Base-by-base conservation (phyloP, 441 rosid species). In the Dalechampia spathulata region DNA sequence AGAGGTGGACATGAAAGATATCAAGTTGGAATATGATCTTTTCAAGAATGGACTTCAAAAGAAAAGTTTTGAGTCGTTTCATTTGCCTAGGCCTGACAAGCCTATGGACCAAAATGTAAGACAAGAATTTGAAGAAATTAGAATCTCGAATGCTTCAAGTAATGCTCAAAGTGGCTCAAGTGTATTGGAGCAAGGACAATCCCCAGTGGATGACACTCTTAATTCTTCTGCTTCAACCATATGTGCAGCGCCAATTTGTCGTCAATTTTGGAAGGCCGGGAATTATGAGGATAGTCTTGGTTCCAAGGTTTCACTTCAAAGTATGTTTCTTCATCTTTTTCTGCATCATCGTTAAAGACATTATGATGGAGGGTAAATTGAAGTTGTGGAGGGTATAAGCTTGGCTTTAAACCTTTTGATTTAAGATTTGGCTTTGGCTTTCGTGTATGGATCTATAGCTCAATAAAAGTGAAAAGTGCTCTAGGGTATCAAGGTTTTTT, bases 181-280 rank as follows among this genome's bases (percentile, higher is more conserved):
- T 27, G 65, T 77, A 32, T 73, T 86, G 70, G 96, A 81, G 64
- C 96, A 83, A 68, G 93, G 70, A 27, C 91, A 77, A 47, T 75
- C 90, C 40, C 84, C 86, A 5, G 68, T 68, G 60, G 86, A 91
- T 25, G 96, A 86, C 65, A 64, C 80, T 9, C 79, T 87, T 32
- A 79, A 79, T 70, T 84, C 91, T 64, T 78, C 84, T 20, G 41
- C 76, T 10, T 77, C 93, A 41, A 61, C 74, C 38, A 67, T 77
- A 38, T 75, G 78, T 42, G 75, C 90, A 17, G 90, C 92, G 0
- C 98, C 96, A 48, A 62, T 87, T 60, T 80, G 86, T 79, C 78
- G 94, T 26, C 98, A 87, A 62, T 90, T 90, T 64, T 90, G 98
- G 98, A 90, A 82, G 72, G 87, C 98, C 68, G 98, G 98, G 55